Base-by-base conservation (phyloP, 2,329 filamentous ascomycete genomes). In the Neurospora crassa region DNA sequence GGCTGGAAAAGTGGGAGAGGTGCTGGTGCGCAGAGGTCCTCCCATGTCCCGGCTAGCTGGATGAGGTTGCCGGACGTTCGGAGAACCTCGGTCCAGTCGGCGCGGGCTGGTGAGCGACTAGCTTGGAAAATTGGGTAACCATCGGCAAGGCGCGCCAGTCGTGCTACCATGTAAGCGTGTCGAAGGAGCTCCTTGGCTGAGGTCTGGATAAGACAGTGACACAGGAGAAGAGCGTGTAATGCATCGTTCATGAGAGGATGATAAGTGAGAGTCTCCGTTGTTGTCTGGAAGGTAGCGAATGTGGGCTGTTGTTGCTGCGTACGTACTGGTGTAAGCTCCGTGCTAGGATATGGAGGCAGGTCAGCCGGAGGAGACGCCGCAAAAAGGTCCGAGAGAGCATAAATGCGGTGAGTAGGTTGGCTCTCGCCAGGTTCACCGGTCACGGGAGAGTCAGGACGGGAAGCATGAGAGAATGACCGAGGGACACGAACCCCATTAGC, bases 51-150 rank as follows among this genome's bases (percentile, higher is more conserved):
- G 2, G 80, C 78, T 10, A 96, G 84, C 7, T 87, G 84, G 69
- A 95, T 85, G 90, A 90, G 93, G 77, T 92, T 91, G 42, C 88
- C 84, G 0, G 87, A 85, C 40, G 88, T 86, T 0, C 89, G 86
- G 11, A 96, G 79, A 0, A 95, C 84, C 79, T 95, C 91, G 68
- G 91, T 88, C 92, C 92, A 96, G 80, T 96, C 93, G 3, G 90
- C 87, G 69, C 92, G 89, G 1, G 91, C 89, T 1, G 91, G 89
- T 3, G 88, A 91, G 68, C 91, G 85, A 34, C 90, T 89, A 0
- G 89, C 85, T 74, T 94, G 89, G 78, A 96, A 95, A 68, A 95
- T 87, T 0, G 93, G 93, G 76, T 93, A 94, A 4, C 92, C 92
- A 76, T 96, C 91, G 68, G 88, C 89, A 34, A 96, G 85, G 24